phyloP scores from a whole-genome alignment of 257 asterid species.

The Solanum appendiculatum region DNA sequence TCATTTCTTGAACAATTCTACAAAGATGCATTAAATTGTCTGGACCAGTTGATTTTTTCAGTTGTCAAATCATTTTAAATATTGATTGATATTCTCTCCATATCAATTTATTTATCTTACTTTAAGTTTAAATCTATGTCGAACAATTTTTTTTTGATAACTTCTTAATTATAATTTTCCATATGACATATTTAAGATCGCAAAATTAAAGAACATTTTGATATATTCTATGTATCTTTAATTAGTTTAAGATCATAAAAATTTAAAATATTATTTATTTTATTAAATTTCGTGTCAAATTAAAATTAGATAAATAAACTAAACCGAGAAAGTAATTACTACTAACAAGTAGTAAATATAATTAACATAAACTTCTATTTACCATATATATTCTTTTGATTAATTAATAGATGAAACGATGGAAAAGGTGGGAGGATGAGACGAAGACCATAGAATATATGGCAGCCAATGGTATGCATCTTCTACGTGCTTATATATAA shows the following conservation, averaged over 20 bases:
- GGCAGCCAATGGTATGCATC: constrained; percentile 52
- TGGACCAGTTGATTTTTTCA: not conserved
- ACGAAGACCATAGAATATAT: constrained; percentile 55
- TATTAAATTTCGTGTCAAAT: too few species aligned
- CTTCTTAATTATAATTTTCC: too few species aligned
- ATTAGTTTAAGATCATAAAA: too few species aligned
- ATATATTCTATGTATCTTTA: too few species aligned
- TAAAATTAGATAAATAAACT: too few species aligned
- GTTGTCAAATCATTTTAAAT: not conserved
- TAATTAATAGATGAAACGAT: constrained; percentile 48
- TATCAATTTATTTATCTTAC: not conserved
- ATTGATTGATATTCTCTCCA: not conserved
- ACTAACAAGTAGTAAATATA: not conserved
- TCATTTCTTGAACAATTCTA: not conserved
- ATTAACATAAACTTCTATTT: not conserved
- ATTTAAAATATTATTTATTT: too few species aligned
- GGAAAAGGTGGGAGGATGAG: constrained; percentile 81
- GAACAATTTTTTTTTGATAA: too few species aligned
- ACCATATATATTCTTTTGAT: not conserved
- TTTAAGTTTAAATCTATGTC: too few species aligned
- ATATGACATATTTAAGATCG: too few species aligned
- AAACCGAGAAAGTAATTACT: not conserved
- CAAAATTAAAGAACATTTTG: too few species aligned
- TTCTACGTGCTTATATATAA: not conserved
- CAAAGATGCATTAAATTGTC: not conserved